Evolutionary conservation across 306 rosid genomes (phyloP).

Genomic region (Rosa lucieae): DNA sequence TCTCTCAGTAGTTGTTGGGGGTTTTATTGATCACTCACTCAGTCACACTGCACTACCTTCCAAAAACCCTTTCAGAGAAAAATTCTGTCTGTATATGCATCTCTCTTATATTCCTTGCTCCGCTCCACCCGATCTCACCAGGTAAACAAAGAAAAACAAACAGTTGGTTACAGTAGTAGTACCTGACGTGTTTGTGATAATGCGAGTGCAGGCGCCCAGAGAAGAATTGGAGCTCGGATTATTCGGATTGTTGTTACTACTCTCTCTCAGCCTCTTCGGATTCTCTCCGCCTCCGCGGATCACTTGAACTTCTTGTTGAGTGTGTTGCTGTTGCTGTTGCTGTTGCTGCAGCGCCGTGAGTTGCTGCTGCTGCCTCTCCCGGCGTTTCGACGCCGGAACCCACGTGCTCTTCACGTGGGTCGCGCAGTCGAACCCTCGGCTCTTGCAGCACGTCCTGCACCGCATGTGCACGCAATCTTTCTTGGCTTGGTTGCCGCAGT

Average conservation of each 20-base stretch:
- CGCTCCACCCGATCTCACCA: neutral
- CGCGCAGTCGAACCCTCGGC: constrained; percentile 81
- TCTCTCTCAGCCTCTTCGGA: constrained; percentile 57
- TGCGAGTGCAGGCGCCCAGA: constrained; percentile 55
- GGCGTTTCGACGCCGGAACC: constrained; percentile 85
- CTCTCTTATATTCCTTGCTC: constrained; percentile 18
- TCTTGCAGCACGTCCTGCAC: constrained; percentile 92
- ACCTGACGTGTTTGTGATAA: constrained; percentile 57
- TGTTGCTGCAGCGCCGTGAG: constrained; percentile 29
- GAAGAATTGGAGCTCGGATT: constrained; percentile 40
- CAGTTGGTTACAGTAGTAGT: constrained; percentile 8
- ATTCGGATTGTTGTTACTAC: neutral
- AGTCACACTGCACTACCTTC: constrained; percentile 28
- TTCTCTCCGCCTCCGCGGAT: constrained; percentile 32
- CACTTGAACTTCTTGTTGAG: constrained; percentile 6
- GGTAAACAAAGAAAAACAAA: constrained; percentile 1
- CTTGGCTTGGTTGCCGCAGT: constrained; percentile 97
- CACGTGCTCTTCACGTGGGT: constrained; percentile 93
- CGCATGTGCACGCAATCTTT: constrained; percentile 83
- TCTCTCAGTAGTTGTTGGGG: neutral
- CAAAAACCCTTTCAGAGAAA: constrained; percentile 36
- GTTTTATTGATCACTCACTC: neutral
- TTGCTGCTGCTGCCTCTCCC: constrained; percentile 67
- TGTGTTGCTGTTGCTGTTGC: constrained; percentile 18
- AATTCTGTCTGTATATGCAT: constrained; percentile 15